Evolutionary conservation across 176 grass and related monocot species (phyloP).

Genomic region (Calamus simplicifolius): DNA sequence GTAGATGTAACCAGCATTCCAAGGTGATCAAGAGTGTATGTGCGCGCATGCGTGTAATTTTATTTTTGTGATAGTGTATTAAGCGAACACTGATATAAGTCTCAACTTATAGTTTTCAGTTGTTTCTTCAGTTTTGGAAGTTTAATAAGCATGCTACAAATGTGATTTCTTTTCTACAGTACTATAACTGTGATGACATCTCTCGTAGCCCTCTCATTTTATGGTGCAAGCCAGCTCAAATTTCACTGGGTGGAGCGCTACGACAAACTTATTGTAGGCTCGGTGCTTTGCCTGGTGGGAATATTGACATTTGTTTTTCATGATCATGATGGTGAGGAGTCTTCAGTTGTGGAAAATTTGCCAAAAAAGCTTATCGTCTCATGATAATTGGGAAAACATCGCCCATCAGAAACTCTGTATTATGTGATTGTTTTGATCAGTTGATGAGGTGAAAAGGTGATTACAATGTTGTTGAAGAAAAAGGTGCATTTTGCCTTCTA

Average conservation of each 20-base stretch:
- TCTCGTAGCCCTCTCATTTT: constrained; percentile 87
- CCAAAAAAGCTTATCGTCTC: constrained; percentile 48
- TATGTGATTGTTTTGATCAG: too few species aligned
- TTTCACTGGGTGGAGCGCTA: constrained; percentile 97
- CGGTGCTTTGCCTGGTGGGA: constrained; percentile 69
- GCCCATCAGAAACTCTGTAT: neutral
- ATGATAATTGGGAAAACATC: constrained; percentile 13
- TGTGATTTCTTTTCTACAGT: constrained; percentile 33
- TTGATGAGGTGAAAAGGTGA: too few species aligned
- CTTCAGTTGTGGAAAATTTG: constrained; percentile 40
- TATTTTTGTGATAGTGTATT: too few species aligned
- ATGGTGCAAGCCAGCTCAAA: constrained; percentile 90
- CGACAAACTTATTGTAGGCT: constrained; percentile 87
- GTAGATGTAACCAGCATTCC: too few species aligned
- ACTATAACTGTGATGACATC: constrained; percentile 99
- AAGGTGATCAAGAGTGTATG: too few species aligned
- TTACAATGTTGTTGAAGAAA: too few species aligned
- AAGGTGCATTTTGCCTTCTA: too few species aligned
- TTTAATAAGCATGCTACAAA: too few species aligned
- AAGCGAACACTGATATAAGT: too few species aligned
- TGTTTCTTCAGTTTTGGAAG: too few species aligned
- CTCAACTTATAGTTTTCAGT: too few species aligned
- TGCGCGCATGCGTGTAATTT: too few species aligned
- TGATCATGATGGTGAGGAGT: constrained; percentile 60
- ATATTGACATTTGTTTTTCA: constrained; percentile 76